Base-by-base conservation (phyloP, 164 flowering plant species). In the Warburgia ugandensis region DNA sequence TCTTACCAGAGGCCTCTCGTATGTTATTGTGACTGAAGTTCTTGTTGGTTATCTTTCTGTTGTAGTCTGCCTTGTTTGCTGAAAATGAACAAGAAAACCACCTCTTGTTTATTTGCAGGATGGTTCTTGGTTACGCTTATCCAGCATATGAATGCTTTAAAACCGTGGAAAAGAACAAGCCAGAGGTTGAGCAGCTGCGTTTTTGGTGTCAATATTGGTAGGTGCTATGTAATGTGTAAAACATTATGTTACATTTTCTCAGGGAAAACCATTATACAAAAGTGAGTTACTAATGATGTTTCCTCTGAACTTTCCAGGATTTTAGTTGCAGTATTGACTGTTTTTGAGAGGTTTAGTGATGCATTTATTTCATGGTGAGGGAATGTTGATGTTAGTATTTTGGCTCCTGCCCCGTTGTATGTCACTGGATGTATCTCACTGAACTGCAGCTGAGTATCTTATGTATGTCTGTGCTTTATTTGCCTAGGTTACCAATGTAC, bases 141-240 rank as follows among this genome's bases (percentile, higher is more conserved):
- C 99, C 99, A 17, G 97, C 97, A 3, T 94, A 86, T 53, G 92
- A 79, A 67, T 94, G 99, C 73, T 94, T 52, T 37, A 94, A 94
- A 68, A 73, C 84, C 22, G 92, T 89, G 44, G 97, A 94, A 61
- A 74, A 35, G 77, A 89, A 94, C 67, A 94, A 79, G 58, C 97
- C 94, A 0, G 94, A 89, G 25, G 81, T 94, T 53, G 86, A 94
- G 69, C 90, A 82, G 39, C 87, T 94, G 53, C 82, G 81, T 16
- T 94, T 94, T 71, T 94, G 99, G 99, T 94, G 99, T 71, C 97
- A 89, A 60, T 94, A 94, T 52, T 94, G 99, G 99, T 94, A 76
- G 16, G 50, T 51, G 4, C 17, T 26, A 6, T 48, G n/a, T 25
- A 20, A 28, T 27, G 36, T 22, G 23, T 6, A 20, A 2, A 22